phyloP scores from a whole-genome alignment of 371 early-diverging fungal species.

The Mucor irregularis region DNA sequence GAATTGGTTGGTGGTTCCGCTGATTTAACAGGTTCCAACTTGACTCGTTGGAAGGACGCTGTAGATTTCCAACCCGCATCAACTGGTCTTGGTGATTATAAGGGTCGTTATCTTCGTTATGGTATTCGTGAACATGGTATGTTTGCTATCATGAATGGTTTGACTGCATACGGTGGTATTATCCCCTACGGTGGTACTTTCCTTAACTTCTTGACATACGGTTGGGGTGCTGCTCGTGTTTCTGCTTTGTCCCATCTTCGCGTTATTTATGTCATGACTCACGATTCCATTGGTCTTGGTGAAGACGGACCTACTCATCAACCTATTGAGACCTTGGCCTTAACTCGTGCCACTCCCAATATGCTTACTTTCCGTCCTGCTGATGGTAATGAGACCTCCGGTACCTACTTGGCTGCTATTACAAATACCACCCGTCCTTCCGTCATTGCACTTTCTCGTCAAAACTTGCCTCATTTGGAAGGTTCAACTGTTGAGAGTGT shows the following conservation, averaged over 20 bases:
- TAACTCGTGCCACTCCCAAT: slow-evolving; percentile 96
- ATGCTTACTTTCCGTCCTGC: slow-evolving; percentile 91
- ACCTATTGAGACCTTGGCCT: slow-evolving; percentile 96
- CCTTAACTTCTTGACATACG: slow-evolving; percentile 95
- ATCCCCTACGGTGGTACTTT: slow-evolving; percentile 96
- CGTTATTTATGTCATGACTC: slow-evolving; percentile 97
- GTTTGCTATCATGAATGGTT: slow-evolving; percentile 96
- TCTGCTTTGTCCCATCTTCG: slow-evolving; percentile 88
- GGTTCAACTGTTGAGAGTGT: slow-evolving; percentile 81
- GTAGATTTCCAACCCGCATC: slow-evolving; percentile 85
- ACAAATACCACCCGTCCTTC: slow-evolving; percentile 72
- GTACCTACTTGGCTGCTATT: slow-evolving; percentile 85
- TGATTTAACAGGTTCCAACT: slow-evolving; percentile 96
- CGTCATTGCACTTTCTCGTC: slow-evolving; percentile 92
- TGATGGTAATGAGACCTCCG: slow-evolving; percentile 96
- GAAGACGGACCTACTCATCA: slow-evolving; percentile 99
- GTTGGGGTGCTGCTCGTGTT: slow-evolving; percentile 91
- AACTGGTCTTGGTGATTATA: slow-evolving; percentile 73
- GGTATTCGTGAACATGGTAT: slow-evolving; percentile 99
- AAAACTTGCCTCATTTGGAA: slow-evolving; percentile 90
- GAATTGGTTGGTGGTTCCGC: slow-evolving; percentile 98
- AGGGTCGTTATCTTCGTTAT: slow-evolving; percentile 93
- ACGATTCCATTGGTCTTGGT: slow-evolving; percentile 99
- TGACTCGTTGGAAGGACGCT: slow-evolving; percentile 92
- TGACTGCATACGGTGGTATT: slow-evolving; percentile 83